Evolutionary conservation across 805 yeast species (phyloP).

Genomic region (Ogataea angusta): DNA sequence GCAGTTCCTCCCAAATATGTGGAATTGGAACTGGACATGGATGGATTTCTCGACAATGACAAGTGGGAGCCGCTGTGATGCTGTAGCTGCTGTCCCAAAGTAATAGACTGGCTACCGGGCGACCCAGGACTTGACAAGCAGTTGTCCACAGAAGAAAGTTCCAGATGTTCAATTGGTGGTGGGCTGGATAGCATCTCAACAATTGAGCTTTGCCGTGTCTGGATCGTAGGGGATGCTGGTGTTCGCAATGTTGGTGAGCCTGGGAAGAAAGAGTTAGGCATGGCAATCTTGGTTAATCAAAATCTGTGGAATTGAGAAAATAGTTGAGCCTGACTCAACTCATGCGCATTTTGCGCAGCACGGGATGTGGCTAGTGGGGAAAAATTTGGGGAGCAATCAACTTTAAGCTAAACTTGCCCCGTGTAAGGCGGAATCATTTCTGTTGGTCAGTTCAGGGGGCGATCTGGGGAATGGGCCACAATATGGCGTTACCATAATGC

Average conservation of each 20-base stretch:
- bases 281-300: slow-evolving; percentile 1
- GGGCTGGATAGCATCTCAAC: slow-evolving; percentile 76
- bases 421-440: no score
- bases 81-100: slow-evolving; percentile 6
- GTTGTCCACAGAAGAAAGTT: slow-evolving; percentile 13
- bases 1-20: slow-evolving; percentile 29
- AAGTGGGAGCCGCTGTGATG: slow-evolving; percentile 1
- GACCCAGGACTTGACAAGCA: slow-evolving; percentile 17
- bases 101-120: slow-evolving; percentile 10
- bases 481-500: no score
- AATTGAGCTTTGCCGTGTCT: slow-evolving; percentile 60
- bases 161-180: slow-evolving; percentile 50
- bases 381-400: slow-evolving; percentile 4
- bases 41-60: slow-evolving; percentile 37
- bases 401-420: not conserved
- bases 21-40: slow-evolving; percentile 32
- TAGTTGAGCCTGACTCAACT: slow-evolving; percentile 8
- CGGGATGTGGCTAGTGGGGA: slow-evolving; percentile 7
- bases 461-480: no score
- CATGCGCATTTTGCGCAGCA: slow-evolving; percentile 4
- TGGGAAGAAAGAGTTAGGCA: slow-evolving; percentile 32
- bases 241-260: slow-evolving; percentile 38
- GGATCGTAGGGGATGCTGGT: slow-evolving; percentile 31
- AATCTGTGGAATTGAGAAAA: not conserved
- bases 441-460: no score